Evolutionary conservation across 148 eudicot species (phyloP).

Genomic region (Chenopodium quinoa): DNA sequence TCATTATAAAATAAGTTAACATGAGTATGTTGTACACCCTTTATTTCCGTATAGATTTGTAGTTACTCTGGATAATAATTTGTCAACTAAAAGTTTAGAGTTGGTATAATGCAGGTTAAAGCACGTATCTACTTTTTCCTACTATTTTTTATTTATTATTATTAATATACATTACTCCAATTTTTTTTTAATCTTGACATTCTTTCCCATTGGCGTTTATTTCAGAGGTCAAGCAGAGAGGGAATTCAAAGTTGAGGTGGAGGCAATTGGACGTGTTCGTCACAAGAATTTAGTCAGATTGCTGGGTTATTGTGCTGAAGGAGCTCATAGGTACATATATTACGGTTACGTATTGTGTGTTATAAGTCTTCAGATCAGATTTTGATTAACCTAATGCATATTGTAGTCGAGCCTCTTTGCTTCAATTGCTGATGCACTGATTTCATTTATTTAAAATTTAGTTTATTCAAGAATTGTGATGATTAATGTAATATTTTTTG

Average conservation of each 20-base stretch:
- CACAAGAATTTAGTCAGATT: background rate
- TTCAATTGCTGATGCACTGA: background rate
- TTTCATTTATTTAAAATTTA: background rate
- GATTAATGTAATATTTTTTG: background rate
- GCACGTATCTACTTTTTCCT: too few species aligned
- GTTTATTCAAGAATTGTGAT: background rate
- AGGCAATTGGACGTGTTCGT: background rate
- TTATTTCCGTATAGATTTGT: too few species aligned
- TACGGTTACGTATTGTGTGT: background rate
- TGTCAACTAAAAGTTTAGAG: too few species aligned
- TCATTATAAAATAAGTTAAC: too few species aligned
- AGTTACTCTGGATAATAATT: too few species aligned
- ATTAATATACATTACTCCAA: too few species aligned
- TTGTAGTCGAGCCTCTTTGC: background rate
- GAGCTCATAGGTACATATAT: background rate
- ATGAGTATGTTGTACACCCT: too few species aligned
- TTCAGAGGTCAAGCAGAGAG: background rate
- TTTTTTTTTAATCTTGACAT: too few species aligned
- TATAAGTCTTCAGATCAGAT: background rate
- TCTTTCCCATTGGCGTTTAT: background rate
- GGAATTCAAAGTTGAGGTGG: background rate
- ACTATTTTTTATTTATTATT: too few species aligned
- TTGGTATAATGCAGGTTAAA: too few species aligned
- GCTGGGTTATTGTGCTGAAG: background rate
- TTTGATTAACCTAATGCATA: background rate